Evolutionary conservation across 106 monocot genomes (phyloP).

Genomic region (Alisma plantagoaquatica): DNA sequence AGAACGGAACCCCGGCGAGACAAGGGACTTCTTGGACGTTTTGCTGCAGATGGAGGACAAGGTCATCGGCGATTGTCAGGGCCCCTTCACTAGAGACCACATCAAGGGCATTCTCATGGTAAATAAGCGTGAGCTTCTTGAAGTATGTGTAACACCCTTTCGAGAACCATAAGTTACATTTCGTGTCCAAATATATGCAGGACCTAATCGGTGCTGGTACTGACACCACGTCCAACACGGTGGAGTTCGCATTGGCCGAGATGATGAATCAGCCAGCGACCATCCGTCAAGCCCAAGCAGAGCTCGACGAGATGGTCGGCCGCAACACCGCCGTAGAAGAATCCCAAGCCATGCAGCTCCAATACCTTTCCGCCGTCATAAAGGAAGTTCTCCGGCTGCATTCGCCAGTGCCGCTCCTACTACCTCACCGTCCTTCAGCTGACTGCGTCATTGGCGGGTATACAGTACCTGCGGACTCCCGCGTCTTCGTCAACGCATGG

Average conservation of each 20-base stretch:
- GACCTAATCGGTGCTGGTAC: slow-evolving; percentile 21
- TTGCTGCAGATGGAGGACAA: slow-evolving; percentile 28
- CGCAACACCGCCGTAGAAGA: slow-evolving; percentile 11
- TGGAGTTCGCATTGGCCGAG: slow-evolving; percentile 21
- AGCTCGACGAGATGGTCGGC: slow-evolving; percentile 16
- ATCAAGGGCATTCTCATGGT: slow-evolving; percentile 67
- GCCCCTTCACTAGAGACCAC: slow-evolving; percentile 32
- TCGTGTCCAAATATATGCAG: background rate
- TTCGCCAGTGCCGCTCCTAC: slow-evolving; percentile 17
- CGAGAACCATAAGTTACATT: background rate
- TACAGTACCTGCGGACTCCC: slow-evolving; percentile 6
- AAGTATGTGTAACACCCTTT: no score
- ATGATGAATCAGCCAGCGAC: slow-evolving; percentile 5
- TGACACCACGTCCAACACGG: slow-evolving; percentile 11
- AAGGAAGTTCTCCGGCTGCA: slow-evolving; percentile 18
- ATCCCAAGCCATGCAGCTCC: slow-evolving; percentile 6
- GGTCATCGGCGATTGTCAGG: slow-evolving; percentile 14
- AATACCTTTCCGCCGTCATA: slow-evolving; percentile 8
- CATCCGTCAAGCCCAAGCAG: slow-evolving; percentile 3
- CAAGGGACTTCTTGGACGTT: slow-evolving; percentile 41
- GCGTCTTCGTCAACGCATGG: slow-evolving; percentile 24
- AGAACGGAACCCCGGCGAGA: background rate
- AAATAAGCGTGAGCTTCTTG: no score
- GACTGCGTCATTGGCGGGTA: slow-evolving; percentile 11
- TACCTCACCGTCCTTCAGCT: slow-evolving; percentile 11